Evolutionary conservation across 495 filamentous ascomycete species (phyloP).

Genomic region (Trichoderma orchidacearum): DNA sequence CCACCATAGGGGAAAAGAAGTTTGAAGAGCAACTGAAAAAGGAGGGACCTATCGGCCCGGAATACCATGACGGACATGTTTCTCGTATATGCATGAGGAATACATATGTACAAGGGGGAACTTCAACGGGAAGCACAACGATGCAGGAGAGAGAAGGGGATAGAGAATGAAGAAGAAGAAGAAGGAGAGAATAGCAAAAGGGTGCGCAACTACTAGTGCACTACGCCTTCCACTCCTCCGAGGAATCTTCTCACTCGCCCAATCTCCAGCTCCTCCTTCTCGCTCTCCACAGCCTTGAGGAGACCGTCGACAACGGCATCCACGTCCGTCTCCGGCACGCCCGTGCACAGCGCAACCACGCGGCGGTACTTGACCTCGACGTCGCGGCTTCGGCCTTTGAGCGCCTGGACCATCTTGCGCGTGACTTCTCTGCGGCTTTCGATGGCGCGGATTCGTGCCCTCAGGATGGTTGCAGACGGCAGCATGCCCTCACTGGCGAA

Average conservation of each 20-base stretch:
- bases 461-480: constrained; percentile 24
- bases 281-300: constrained; percentile 59
- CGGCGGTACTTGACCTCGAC: constrained; percentile 56
- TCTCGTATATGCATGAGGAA: background rate
- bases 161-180: background rate
- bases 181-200: no score
- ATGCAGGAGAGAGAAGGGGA: background rate
- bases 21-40: background rate
- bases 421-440: constrained; percentile 45
- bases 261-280: constrained; percentile 54
- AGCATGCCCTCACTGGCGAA: constrained; percentile 7
- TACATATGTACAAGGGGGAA: background rate
- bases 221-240: constrained; percentile 46
- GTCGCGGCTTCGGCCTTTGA: constrained; percentile 49
- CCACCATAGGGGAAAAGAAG: background rate
- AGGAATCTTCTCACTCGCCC: constrained; percentile 59
- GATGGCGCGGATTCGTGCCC: constrained; percentile 28
- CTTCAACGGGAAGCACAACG: background rate
- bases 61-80: background rate
- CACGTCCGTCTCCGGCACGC: constrained; percentile 45
- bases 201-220: constrained; percentile 10
- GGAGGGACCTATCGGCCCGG: background rate
- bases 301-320: constrained; percentile 50
- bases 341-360: constrained; percentile 57
- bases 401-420: constrained; percentile 37